Percentiles rank a stretch among this genome's conserved stretches.
These are phyloP conservation scores for Suillus discolor DNA, from an alignment of 768 basidiomycete genomes.

Conservation along the genomic window DNA sequence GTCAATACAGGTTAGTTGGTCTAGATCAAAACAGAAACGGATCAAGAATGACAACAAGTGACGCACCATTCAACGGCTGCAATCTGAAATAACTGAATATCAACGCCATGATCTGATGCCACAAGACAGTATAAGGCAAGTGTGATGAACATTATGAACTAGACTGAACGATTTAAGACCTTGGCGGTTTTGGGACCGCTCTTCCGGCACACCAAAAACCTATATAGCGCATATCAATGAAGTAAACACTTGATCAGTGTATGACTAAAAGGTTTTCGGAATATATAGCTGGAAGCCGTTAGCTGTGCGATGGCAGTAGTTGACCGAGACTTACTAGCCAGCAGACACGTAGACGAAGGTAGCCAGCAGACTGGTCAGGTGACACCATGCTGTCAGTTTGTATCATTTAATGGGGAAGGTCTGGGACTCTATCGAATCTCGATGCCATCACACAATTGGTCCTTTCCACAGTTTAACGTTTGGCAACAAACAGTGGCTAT, in stretches of 20 bases:
- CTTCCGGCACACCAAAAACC: not conserved
- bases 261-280: not conserved
- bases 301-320: not conserved
- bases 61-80: not conserved
- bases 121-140: not conserved
- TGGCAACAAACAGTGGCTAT: not conserved
- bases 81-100: not conserved
- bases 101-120: not conserved
- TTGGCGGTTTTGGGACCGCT: not conserved
- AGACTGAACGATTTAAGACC: not conserved
- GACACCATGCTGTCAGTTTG: not conserved
- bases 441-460: not conserved
- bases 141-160: not conserved
- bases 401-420: not conserved
- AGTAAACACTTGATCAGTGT: not conserved
- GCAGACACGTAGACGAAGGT: not conserved
- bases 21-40: not conserved
- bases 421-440: not conserved
- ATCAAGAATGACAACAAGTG: not conserved
- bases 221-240: not conserved
- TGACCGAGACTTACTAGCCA: not conserved
- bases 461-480: not conserved
- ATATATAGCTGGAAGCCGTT: not conserved
- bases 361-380: not conserved
- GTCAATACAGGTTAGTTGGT: not conserved